Conservation (phyloP, 1,284 basidiomycete species). For the Cutaneotrichosporon dermatis region DNA sequence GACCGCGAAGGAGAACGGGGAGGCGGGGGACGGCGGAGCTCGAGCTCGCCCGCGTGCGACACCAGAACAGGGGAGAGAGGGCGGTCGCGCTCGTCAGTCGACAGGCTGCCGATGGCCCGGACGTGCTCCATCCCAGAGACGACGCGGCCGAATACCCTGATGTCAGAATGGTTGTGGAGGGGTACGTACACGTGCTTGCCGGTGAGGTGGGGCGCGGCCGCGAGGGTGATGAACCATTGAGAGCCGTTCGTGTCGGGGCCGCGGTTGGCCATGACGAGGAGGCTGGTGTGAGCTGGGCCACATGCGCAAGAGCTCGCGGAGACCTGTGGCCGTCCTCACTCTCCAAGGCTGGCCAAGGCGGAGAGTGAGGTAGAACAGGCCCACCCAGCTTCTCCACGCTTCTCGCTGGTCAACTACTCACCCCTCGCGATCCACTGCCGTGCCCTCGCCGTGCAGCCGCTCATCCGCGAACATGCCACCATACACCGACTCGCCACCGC, state of each 20-base stretch:
- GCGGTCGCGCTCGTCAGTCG: slow-evolving; percentile 52
- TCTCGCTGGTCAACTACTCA: slow-evolving; percentile 19
- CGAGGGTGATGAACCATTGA: slow-evolving; percentile 52
- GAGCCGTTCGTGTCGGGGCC: slow-evolving; percentile 58
- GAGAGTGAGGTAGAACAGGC: too few species aligned
- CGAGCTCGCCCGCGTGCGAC: slow-evolving; percentile 76
- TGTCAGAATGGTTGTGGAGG: neutral
- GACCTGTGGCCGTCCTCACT: too few species aligned
- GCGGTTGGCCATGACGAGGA: slow-evolving; percentile 61
- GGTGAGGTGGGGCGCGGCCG: slow-evolving; percentile 47
- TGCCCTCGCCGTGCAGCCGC: slow-evolving; percentile 38
- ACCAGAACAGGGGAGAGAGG: slow-evolving; percentile 70
- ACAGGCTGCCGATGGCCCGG: slow-evolving; percentile 47
- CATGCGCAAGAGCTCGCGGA: too few species aligned
- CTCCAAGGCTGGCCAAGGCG: too few species aligned
- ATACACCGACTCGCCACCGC: slow-evolving; percentile 52
- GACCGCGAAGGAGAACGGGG: slow-evolving; percentile 21
- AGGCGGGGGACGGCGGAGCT: slow-evolving; percentile 55
- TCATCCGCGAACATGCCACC: slow-evolving; percentile 48
- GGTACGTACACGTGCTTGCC: slow-evolving; percentile 52
- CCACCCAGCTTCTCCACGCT: too few species aligned
- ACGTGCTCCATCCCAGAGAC: slow-evolving; percentile 52
- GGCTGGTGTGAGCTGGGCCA: slow-evolving; percentile 19
- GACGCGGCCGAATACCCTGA: slow-evolving; percentile 51
- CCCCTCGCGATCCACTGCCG: slow-evolving; percentile 46